Percentiles rank a stretch among this genome's conserved stretches.
phyloP scores from a whole-genome alignment of 2,329 filamentous ascomycete genomes.

The Botrytis aclada region DNA sequence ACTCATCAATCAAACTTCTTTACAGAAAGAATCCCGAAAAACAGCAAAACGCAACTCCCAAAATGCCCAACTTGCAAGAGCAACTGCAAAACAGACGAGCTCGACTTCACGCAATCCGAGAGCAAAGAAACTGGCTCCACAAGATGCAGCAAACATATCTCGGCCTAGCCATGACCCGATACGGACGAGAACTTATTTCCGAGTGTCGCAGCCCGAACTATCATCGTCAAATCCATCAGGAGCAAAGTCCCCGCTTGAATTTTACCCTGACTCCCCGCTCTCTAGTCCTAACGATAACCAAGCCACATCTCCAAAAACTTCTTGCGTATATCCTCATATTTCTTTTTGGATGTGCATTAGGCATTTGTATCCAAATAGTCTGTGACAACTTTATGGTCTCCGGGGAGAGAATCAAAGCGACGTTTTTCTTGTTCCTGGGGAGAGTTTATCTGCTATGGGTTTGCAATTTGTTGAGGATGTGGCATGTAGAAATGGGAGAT shows the following conservation, averaged over 20 bases:
- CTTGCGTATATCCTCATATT: accelerated
- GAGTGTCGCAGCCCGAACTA: not conserved
- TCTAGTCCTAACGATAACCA: not conserved
- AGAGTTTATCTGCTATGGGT: not conserved
- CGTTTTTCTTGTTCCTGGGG: not conserved
- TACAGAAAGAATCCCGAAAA: not conserved
- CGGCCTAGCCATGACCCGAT: not conserved
- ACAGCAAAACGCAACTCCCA: not conserved
- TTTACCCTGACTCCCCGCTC: not conserved
- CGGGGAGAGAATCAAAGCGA: not conserved
- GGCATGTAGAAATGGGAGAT: not conserved
- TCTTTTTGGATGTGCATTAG: not conserved
- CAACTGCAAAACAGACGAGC: not conserved
- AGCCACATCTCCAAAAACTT: not conserved
- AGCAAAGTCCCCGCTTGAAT: not conserved
- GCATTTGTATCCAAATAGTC: not conserved
- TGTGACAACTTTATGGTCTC: not conserved
- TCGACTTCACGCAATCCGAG: not conserved
- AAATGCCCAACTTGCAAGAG: not conserved
- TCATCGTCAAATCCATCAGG: not conserved
- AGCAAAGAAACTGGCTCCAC: not conserved
- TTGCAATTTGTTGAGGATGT: not conserved
- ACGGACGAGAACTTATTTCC: not conserved
- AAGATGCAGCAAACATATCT: not conserved
- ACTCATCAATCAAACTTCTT: not conserved